Percentiles rank a stretch among this genome's conserved stretches.
phyloP scores from a whole-genome alignment of 345 rosid genomes.

The Hirschfeldia incana region DNA sequence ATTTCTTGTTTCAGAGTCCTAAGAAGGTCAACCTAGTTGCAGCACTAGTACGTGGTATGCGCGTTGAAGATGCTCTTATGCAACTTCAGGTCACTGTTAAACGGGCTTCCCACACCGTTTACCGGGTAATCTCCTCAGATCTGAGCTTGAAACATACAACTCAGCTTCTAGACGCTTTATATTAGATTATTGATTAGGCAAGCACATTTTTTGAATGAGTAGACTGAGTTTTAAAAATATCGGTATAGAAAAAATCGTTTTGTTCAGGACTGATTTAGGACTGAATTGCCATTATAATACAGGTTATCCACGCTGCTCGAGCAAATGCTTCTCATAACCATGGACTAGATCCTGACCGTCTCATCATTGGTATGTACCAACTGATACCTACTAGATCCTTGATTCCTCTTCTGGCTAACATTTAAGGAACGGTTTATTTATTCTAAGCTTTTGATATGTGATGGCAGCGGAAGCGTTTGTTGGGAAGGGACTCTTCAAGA shows the following conservation, averaged over 20 bases:
- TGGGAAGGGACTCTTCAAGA: conserved; percentile 74
- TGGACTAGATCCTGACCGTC: conserved; percentile 83
- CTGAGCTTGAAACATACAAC: not conserved
- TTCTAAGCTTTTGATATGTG: conserved; percentile 24
- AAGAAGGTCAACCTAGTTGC: conserved; percentile 96
- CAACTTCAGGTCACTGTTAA: conserved; percentile 87
- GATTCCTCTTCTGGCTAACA: not conserved
- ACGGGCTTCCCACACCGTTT: conserved; percentile 82
- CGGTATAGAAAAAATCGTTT: not conserved
- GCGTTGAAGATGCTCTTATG: conserved; percentile 92
- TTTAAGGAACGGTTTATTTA: not conserved
- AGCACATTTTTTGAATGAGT: not conserved
- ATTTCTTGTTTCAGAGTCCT: conserved; percentile 66
- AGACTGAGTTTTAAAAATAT: not conserved
- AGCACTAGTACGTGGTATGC: conserved; percentile 92
- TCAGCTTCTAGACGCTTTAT: not conserved
- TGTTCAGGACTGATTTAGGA: too few species aligned
- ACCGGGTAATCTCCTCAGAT: conserved; percentile 55
- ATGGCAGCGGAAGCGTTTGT: conserved; percentile 87
- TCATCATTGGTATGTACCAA: conserved; percentile 69
- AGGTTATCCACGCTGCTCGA: conserved; percentile 93
- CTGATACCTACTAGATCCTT: conserved; percentile 3
- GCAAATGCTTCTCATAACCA: conserved; percentile 92
- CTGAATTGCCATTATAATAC: not conserved
- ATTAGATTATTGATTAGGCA: not conserved